Evolutionary conservation across 163 green algal genomes (phyloP).

Genomic region (Prototheca stagnorum): DNA sequence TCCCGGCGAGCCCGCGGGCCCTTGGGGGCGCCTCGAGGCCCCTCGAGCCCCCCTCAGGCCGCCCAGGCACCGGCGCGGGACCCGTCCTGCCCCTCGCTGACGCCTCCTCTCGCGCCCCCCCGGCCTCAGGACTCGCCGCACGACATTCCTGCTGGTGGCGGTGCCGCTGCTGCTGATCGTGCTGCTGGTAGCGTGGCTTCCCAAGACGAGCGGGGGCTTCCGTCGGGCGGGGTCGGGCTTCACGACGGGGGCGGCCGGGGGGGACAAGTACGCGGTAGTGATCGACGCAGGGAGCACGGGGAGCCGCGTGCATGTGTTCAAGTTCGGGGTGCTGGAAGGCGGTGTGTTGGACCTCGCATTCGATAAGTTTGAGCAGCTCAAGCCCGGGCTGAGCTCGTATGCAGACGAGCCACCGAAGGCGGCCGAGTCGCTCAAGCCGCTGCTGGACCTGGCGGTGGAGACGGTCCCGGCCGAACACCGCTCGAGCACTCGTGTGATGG

Average conservation of each 20-base stretch:
- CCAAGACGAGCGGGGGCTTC: neutral
- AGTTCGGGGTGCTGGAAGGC: conserved; percentile 30
- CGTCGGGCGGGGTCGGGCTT: no score
- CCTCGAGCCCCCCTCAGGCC: no score
- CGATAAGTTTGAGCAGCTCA: conserved; percentile 88
- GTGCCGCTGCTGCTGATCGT: conserved; percentile 1
- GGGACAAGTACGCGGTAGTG: conserved; percentile 61
- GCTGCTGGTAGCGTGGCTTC: neutral
- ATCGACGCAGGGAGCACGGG: conserved; percentile 91
- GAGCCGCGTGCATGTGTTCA: conserved; percentile 83
- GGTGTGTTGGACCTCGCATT: conserved; percentile 11
- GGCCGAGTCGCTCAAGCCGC: conserved; percentile 54
- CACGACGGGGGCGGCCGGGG: no score
- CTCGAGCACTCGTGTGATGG: conserved; percentile 49
- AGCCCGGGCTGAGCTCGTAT: conserved; percentile 81
- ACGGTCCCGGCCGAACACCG: conserved; percentile 56
- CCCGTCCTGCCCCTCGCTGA: no score
- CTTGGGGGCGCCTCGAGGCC: no score
- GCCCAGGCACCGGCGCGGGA: no score
- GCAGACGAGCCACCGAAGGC: conserved; percentile 49
- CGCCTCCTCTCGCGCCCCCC: no score
- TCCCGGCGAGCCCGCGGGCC: no score
- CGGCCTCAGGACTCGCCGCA: no score
- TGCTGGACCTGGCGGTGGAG: conserved; percentile 64
- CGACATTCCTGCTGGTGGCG: no score